Conservation (phyloP, 2,329 filamentous ascomycete species). For the Magnaporthiopsis poae region DNA sequence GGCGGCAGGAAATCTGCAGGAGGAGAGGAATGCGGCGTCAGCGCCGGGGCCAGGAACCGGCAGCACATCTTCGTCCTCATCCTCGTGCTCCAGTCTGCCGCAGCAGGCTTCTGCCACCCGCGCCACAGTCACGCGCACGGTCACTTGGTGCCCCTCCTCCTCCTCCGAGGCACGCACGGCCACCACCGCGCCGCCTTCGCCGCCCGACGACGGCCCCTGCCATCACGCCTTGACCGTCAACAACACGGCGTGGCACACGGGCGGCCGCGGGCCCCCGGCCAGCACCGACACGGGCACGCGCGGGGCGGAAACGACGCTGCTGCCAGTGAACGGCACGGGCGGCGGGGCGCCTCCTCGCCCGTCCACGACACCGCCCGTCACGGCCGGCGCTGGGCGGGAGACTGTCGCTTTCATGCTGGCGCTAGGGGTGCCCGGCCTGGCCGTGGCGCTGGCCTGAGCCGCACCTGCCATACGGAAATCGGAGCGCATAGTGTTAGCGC, state of each 20-base stretch:
- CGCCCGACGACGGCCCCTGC: too few relatives aligned
- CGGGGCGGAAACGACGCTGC: too few relatives aligned
- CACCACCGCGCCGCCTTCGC: background rate
- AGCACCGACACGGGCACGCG: background rate
- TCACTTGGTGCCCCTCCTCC: background rate
- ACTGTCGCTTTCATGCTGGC: background rate
- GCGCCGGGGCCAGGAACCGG: too few relatives aligned
- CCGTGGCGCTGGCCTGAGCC: background rate
- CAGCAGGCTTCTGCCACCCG: background rate
- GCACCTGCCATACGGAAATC: background rate
- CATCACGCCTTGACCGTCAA: background rate
- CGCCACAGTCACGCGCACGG: background rate
- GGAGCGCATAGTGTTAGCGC: too few relatives aligned
- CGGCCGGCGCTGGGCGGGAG: background rate
- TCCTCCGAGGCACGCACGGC: too few relatives aligned
- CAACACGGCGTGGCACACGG: background rate
- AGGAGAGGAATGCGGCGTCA: background rate
- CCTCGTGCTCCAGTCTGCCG: background rate
- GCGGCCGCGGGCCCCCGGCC: too few relatives aligned
- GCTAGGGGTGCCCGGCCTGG: background rate
- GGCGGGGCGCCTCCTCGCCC: too few relatives aligned
- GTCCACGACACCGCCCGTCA: background rate
- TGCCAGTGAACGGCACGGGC: background rate
- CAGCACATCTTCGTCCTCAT: background rate
- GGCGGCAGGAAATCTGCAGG: background rate